Conservation (phyloP, 352 stramenopile species). For the Detonula confervacea region DNA sequence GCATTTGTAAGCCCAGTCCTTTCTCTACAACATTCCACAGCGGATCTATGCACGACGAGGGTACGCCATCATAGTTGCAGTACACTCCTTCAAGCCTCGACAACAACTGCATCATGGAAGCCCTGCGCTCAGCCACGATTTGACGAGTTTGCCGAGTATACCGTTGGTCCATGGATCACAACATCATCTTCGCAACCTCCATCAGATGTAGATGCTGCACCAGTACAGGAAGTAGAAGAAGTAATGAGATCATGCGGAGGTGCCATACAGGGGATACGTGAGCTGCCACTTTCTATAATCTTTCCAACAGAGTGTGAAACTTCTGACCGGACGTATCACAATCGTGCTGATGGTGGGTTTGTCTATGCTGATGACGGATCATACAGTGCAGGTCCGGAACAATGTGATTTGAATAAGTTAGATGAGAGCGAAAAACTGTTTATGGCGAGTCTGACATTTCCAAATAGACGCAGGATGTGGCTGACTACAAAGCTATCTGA, state of each 20-base stretch:
- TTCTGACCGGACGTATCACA: constrained; percentile 53
- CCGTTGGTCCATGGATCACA: constrained; percentile 44
- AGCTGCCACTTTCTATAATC: constrained; percentile 35
- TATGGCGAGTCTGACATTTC: constrained; percentile 49
- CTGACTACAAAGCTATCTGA: constrained; percentile 17
- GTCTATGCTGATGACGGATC: constrained; percentile 64
- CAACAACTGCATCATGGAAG: constrained; percentile 31
- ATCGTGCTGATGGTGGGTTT: constrained; percentile 78
- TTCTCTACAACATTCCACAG: neutral
- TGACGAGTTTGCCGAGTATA: constrained; percentile 55
- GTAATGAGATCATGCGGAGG: constrained; percentile 78
- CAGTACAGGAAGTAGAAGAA: constrained; percentile 53
- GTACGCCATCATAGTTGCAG: neutral
- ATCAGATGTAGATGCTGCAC: neutral
- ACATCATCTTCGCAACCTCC: neutral
- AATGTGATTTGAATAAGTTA: constrained; percentile 21
- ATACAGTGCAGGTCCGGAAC: constrained; percentile 56
- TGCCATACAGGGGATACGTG: constrained; percentile 70
- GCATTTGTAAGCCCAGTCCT: neutral
- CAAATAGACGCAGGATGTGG: constrained; percentile 20
- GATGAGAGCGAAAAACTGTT: constrained; percentile 14
- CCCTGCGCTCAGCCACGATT: constrained; percentile 57
- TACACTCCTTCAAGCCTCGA: constrained; percentile 4
- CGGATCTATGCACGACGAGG: neutral
- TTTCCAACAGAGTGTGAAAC: constrained; percentile 17